phyloP scores from a whole-genome alignment of 345 rosid genomes.

The Viola odorata region DNA sequence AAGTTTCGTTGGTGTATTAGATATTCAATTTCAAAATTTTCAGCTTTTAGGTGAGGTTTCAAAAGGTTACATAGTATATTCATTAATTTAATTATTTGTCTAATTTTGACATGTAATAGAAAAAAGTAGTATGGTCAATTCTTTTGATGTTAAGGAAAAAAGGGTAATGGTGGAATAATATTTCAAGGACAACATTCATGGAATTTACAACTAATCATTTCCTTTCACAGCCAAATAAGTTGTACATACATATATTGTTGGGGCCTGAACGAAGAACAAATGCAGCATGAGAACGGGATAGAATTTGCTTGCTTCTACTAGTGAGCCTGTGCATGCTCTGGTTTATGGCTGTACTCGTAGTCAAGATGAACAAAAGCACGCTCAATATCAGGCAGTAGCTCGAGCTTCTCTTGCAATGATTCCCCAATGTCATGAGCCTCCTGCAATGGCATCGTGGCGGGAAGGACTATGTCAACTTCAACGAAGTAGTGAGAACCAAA shows the following conservation, averaged over 20 bases:
- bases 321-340: conserved; percentile 65
- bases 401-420: conserved; percentile 84
- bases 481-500: conserved; percentile 97
- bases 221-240: neutral
- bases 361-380: conserved; percentile 98
- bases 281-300: neutral
- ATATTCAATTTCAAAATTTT: too few species aligned
- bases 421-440: conserved; percentile 95
- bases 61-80: too few species aligned
- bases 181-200: too few species aligned
- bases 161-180: neutral
- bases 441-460: conserved; percentile 80
- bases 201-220: neutral
- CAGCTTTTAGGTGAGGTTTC: too few species aligned
- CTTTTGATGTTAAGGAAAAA: neutral
- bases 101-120: too few species aligned
- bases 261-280: neutral
- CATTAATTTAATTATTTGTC: too few species aligned
- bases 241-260: neutral
- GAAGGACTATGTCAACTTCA: conserved; percentile 93
- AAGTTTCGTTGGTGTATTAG: too few species aligned
- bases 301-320: neutral
- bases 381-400: conserved; percentile 79
- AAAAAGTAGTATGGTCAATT: too few species aligned
- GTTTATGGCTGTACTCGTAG: conserved; percentile 89